phyloP scores from a whole-genome alignment of 371 early-diverging fungal species.

The Lichtheimia hyalospora region DNA sequence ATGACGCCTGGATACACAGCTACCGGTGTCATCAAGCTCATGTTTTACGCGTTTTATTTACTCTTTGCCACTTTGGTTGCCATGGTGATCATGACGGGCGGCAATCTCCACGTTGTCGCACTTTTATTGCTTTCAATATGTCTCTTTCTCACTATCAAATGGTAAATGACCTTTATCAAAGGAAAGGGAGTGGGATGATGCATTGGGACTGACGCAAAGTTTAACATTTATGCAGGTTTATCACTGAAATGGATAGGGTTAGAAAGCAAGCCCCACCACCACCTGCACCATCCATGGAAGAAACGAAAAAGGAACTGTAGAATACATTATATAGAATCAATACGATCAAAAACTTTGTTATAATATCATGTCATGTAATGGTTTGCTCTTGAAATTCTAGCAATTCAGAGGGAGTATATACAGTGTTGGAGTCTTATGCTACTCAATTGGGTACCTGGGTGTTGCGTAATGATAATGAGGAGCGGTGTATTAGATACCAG shows the following conservation, averaged over 20 bases:
- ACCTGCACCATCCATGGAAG: neutral
- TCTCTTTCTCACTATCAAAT: constrained; percentile 56
- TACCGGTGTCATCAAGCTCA: constrained; percentile 46
- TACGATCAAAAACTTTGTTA: no score
- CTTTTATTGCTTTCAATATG: constrained; percentile 48
- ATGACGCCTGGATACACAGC: constrained; percentile 65
- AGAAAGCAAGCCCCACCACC: constrained; percentile 5
- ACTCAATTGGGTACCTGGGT: no score
- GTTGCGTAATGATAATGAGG: no score
- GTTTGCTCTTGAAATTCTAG: no score
- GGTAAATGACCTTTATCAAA: constrained; percentile 37
- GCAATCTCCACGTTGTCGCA: constrained; percentile 57
- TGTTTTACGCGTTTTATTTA: constrained; percentile 60
- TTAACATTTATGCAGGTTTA: constrained; percentile 16
- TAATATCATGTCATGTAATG: no score
- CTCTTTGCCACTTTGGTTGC: constrained; percentile 49
- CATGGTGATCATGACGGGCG: constrained; percentile 44
- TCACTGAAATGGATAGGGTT: constrained; percentile 21
- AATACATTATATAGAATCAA: no score
- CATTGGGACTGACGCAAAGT: neutral
- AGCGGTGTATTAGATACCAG: no score
- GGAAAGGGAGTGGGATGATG: neutral
- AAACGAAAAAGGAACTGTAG: neutral
- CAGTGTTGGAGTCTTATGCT: no score
- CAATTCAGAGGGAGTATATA: no score